Evolutionary conservation across 78 protist genomes (phyloP).

Genomic region (Cyanophora paradoxa): DNA sequence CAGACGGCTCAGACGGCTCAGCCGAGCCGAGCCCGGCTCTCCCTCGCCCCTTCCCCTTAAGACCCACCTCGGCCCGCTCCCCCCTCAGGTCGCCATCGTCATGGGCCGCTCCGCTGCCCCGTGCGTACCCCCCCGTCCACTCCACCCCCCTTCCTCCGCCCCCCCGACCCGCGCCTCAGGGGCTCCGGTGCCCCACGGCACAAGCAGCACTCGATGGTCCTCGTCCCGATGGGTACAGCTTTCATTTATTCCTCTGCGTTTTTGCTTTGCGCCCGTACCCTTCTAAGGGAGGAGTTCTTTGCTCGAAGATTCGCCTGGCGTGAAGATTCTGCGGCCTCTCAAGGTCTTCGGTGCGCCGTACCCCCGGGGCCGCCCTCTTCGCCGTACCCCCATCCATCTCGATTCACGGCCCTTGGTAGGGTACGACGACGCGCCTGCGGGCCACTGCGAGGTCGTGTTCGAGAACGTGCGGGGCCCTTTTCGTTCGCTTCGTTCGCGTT

Average conservation of each 20-base stretch:
- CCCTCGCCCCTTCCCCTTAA: too few species aligned
- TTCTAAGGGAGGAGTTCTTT: neutral
- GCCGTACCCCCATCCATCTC: too few species aligned
- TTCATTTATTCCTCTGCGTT: neutral
- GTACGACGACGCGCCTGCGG: constrained; percentile 66
- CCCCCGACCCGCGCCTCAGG: neutral
- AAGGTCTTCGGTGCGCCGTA: too few species aligned
- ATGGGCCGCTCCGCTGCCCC: constrained; percentile 45
- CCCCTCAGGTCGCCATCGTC: constrained; percentile 42
- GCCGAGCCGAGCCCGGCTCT: too few species aligned
- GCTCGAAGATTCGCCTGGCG: neutral
- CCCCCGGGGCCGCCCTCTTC: too few species aligned
- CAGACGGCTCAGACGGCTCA: too few species aligned
- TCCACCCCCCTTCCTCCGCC: too few species aligned
- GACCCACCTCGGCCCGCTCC: too few species aligned
- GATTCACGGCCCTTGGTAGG: too few species aligned
- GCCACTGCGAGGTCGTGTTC: constrained; percentile 45
- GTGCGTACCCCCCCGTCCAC: neutral
- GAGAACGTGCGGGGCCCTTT: neutral
- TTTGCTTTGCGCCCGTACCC: neutral
- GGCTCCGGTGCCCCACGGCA: neutral
- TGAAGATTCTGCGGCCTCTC: constrained; percentile 34
- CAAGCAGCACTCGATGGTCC: constrained; percentile 58
- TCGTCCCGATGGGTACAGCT: constrained; percentile 44
- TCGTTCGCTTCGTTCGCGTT: neutral